Conservation (phyloP, 192 early-diverging fungal species). For the Dissophora globulifera region DNA sequence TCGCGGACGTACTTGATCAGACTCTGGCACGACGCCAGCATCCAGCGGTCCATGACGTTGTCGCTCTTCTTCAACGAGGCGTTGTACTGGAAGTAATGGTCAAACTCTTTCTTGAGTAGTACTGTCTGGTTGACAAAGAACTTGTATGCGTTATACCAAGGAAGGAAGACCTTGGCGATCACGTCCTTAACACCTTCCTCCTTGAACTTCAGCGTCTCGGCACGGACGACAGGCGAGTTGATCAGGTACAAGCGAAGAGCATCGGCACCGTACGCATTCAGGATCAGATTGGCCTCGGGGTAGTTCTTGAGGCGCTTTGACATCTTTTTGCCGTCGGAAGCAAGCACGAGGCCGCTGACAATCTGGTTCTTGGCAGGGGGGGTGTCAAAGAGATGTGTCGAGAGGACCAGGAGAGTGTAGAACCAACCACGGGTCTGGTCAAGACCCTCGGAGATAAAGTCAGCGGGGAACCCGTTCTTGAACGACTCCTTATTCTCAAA, state of each 20-base stretch:
- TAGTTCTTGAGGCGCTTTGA: slow-evolving; percentile 98
- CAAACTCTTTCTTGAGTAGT: slow-evolving; percentile 88
- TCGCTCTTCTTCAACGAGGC: slow-evolving; percentile 71
- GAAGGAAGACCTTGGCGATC: slow-evolving; percentile 92
- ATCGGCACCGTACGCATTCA: slow-evolving; percentile 94
- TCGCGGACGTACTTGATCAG: slow-evolving; percentile 92
- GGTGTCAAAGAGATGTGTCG: slow-evolving; percentile 94
- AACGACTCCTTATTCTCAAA: slow-evolving; percentile 97
- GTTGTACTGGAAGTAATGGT: slow-evolving; percentile 85
- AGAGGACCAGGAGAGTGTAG: slow-evolving; percentile 97
- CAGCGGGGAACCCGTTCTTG: slow-evolving; percentile 90
- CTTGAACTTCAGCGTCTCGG: slow-evolving; percentile 94
- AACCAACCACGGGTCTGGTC: slow-evolving; percentile 99
- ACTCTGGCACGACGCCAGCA: slow-evolving; percentile 93
- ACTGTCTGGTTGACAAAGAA: slow-evolving; percentile 95
- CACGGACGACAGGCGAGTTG: slow-evolving; percentile 97
- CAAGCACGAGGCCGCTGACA: slow-evolving; percentile 95
- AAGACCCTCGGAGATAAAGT: slow-evolving; percentile 99
- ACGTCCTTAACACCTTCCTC: slow-evolving; percentile 98
- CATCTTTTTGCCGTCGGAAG: slow-evolving; percentile 99
- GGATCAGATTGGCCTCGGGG: slow-evolving; percentile 86
- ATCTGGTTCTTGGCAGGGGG: slow-evolving; percentile 98
- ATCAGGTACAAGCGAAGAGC: slow-evolving; percentile 94
- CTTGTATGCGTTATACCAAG: slow-evolving; percentile 98
- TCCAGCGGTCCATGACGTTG: slow-evolving; percentile 99